phyloP scores from a whole-genome alignment of 2,329 filamentous ascomycete species.

The Aspergillus brasiliensis region DNA sequence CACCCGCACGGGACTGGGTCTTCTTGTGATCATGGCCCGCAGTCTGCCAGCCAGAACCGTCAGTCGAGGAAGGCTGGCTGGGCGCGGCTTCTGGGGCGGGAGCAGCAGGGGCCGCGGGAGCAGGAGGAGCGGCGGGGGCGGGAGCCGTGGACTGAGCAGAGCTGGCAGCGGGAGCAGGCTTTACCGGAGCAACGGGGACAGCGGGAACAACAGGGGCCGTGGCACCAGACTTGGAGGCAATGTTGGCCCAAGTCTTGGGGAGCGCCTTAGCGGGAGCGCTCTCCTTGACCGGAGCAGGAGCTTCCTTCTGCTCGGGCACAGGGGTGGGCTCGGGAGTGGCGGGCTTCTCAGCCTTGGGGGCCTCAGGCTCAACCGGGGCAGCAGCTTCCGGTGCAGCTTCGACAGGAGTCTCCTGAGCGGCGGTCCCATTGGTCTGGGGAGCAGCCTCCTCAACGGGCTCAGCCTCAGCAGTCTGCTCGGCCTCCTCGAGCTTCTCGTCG shows the following conservation, averaged over 20 bases:
- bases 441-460: conserved; percentile 32
- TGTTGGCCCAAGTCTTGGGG: conserved; percentile 65
- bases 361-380: conserved; percentile 44
- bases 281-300: conserved; percentile 56
- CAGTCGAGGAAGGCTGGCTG: conserved; percentile 78
- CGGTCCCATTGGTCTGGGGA: conserved; percentile 40
- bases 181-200: conserved; percentile 36
- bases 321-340: conserved; percentile 63
- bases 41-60: conserved; percentile 80
- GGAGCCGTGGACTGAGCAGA: conserved; percentile 39
- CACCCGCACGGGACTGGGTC: conserved; percentile 71
- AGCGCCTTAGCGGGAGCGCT: conserved; percentile 53
- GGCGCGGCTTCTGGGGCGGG: conserved; percentile 57
- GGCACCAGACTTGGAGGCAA: conserved; percentile 54
- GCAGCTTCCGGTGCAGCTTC: conserved; percentile 29
- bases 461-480: conserved; percentile 49
- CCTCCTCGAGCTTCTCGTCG: conserved; percentile 76
- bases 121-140: conserved; percentile 36
- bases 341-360: conserved; percentile 62
- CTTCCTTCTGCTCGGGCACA: conserved; percentile 48
- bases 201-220: conserved; percentile 40
- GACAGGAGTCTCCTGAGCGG: conserved; percentile 20
- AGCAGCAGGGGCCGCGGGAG: conserved; percentile 37
- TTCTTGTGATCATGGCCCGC: conserved; percentile 77
- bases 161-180: conserved; percentile 36